Base-by-base conservation (phyloP, 2,329 filamentous ascomycete species). In the Colletotrichum lentis region DNA sequence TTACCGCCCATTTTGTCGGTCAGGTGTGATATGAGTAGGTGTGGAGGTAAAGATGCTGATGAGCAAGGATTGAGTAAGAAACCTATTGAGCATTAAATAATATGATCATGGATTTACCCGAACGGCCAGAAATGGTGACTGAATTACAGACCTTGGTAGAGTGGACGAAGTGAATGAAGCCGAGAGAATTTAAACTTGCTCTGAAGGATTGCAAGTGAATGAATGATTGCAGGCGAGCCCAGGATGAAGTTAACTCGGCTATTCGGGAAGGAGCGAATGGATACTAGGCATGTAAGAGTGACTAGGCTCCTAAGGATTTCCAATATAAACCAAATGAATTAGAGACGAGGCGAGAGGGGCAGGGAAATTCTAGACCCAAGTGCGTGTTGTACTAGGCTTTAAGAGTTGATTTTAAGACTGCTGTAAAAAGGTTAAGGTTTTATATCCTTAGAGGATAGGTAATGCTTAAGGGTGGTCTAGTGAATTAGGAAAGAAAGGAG, bases 1-100 rank as follows among this genome's bases (percentile, higher is more conserved):
- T 81, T 85, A 27, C 84, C 84, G 5, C 81, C 83, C 84, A 87
- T 85, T 27, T 31, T 79, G 43, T 43, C 27, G 79, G 54, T 22
- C 37, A 27, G 41, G 41, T 43, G 11, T 7, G 8, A 46, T 27
- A 14, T 20, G 16, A 20, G 47, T 50, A 20, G 43, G 27, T 39
- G 52, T 53, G 16, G 3, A 22, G 7, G 11, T 11, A 37, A 16
- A n/a, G 7, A 35, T 24, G 20, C 43, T 37, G 6, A 10, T 22
- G n/a, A 18, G 14, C 14, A 37, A 24, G 22, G 27, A 41, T 49
- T 11, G 37, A n/a, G 5, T 39, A 16, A 39, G n/a, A 7, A n/a
- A 2, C 24, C 16, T 52, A 16, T 35, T 10, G 5, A 50, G 24
- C 5, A 16, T 37, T 16, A 12, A 49, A 35, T 62, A 31, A n/a